These are phyloP conservation scores for Elsinoe australis DNA, from an alignment of 2,329 filamentous ascomycete genomes.

Conservation along the genomic window DNA sequence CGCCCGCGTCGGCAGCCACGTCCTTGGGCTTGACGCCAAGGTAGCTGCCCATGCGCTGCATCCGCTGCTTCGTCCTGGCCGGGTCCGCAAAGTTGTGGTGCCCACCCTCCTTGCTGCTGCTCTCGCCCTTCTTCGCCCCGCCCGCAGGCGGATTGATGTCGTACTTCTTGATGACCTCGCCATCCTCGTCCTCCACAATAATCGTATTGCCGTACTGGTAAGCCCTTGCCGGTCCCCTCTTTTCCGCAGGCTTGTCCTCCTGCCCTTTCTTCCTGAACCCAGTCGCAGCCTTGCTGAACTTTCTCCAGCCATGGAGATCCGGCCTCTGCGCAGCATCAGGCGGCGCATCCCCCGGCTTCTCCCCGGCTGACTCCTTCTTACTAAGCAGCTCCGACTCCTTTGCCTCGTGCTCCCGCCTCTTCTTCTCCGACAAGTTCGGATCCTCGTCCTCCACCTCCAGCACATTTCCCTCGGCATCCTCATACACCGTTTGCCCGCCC, in stretches of 20 bases:
- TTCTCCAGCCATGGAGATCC: conserved; percentile 61
- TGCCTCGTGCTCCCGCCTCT: conserved; percentile 51
- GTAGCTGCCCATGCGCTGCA: conserved; percentile 49
- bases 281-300: conserved; percentile 14
- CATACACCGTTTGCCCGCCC: conserved; percentile 68
- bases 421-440: conserved; percentile 7
- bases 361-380: conserved; percentile 42
- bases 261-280: conserved; percentile 1
- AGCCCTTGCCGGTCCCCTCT: conserved; percentile 65
- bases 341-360: conserved; percentile 36
- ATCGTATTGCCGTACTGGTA: conserved; percentile 86
- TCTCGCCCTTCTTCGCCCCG: conserved; percentile 48
- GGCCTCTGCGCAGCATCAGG: conserved; percentile 63
- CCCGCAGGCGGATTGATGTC: conserved; percentile 53
- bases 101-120: too few species aligned
- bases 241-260: conserved; percentile 31
- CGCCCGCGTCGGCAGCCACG: conserved; percentile 24
- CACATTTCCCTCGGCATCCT: conserved; percentile 82
- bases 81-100: conserved; percentile 21
- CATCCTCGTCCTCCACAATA: conserved; percentile 79
- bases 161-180: conserved; percentile 79
- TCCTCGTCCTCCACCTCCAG: conserved; percentile 61
- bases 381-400: conserved; percentile 47
- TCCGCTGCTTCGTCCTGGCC: conserved; percentile 35
- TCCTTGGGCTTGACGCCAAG: conserved; percentile 34